Conservation (phyloP, 805 yeast species). For the Teunomyces pallodes region DNA sequence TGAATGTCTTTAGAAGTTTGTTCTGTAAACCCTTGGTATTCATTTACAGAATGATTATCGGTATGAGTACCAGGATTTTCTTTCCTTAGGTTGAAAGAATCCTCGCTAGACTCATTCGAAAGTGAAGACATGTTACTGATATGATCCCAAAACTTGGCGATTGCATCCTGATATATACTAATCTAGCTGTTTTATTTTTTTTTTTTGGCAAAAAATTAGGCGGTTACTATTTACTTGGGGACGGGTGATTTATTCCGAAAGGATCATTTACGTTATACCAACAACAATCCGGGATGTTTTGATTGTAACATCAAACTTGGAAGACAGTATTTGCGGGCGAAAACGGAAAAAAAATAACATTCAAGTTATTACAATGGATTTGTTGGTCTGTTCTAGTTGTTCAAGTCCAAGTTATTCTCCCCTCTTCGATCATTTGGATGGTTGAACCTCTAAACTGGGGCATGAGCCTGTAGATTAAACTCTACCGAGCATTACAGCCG, state of each 20-base stretch:
- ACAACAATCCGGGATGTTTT: not conserved
- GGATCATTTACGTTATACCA: not conserved
- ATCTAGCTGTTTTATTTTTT: not conserved
- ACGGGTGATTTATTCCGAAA: not conserved
- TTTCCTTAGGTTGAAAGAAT: not conserved
- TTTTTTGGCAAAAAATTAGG: not conserved
- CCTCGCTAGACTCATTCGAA: not conserved
- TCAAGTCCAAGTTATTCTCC: no score
- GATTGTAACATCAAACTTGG: not conserved
- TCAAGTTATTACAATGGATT: not conserved
- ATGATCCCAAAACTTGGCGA: not conserved
- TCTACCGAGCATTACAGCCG: not conserved
- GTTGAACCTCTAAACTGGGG: no score
- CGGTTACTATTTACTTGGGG: not conserved
- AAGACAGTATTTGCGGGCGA: not conserved
- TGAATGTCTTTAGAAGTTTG: slow-evolving; percentile 14
- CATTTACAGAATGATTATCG: slow-evolving; percentile 6
- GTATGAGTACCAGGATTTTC: not conserved
- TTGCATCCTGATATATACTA: not conserved
- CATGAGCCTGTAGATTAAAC: no score
- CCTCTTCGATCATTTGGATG: no score
- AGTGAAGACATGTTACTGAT: not conserved
- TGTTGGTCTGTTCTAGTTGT: not conserved
- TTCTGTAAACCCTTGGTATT: slow-evolving; percentile 12
- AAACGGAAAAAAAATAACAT: not conserved